These are phyloP conservation scores for Schizopora paradoxa DNA, from an alignment of 1,284 basidiomycete species.

Conservation along the genomic window DNA sequence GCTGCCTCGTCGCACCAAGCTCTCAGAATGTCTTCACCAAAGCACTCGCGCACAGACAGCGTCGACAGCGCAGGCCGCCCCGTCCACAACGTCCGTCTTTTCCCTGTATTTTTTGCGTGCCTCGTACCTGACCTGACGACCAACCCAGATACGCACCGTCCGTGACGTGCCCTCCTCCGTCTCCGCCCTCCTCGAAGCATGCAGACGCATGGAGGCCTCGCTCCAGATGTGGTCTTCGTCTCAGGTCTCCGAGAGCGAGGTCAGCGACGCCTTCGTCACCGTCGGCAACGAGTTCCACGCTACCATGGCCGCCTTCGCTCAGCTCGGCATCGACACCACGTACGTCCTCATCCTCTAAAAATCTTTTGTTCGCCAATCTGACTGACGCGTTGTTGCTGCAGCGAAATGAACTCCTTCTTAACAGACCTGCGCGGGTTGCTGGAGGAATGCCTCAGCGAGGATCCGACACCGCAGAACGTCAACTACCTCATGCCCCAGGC, in stretches of 20 bases:
- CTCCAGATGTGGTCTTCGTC: constrained; percentile 73
- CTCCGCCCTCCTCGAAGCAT: constrained; percentile 80
- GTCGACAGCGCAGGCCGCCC: no score
- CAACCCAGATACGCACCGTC: constrained; percentile 27
- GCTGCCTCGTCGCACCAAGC: no score
- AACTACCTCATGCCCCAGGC: constrained; percentile 77
- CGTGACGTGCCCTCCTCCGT: constrained; percentile 61
- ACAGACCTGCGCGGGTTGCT: constrained; percentile 76
- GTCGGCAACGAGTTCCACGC: constrained; percentile 93
- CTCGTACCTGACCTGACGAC: no score
- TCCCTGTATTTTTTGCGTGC: no score
- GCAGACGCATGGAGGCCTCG: constrained; percentile 79
- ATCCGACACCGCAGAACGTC: constrained; percentile 68
- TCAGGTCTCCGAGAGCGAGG: constrained; percentile 67
- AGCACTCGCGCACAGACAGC: no score
- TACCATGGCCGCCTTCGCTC: constrained; percentile 75
- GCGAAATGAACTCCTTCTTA: constrained; percentile 81
- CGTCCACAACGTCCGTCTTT: no score
- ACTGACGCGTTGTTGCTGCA: constrained; percentile 29
- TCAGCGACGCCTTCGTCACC: constrained; percentile 89
- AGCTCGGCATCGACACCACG: constrained; percentile 79
- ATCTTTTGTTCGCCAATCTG: constrained; percentile 7
- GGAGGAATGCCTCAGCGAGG: constrained; percentile 83
- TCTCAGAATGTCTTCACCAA: no score
- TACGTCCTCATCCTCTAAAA: constrained; percentile 32